phyloP scores from a whole-genome alignment of 1,139 yeast species.

The Nakaseomyces kungkrabaensis region DNA sequence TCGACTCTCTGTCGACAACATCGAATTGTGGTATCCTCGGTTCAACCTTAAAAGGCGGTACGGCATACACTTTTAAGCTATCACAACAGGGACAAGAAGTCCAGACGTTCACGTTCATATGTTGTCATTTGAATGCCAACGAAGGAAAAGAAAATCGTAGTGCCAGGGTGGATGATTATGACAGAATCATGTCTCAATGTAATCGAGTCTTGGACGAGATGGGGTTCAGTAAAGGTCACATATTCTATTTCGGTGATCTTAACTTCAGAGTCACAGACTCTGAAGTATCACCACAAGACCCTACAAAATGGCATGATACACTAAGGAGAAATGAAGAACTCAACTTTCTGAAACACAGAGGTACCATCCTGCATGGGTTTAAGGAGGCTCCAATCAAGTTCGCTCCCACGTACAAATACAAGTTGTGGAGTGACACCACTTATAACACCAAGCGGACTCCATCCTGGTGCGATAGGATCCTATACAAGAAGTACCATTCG shows the following conservation, averaged over 20 bases:
- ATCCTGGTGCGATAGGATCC: conserved; percentile 83
- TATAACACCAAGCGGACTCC: conserved; percentile 57
- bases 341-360: conserved; percentile 34
- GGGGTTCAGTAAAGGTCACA: conserved; percentile 39
- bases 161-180: conserved; percentile 45
- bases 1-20: conserved; percentile 2
- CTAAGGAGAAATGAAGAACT: conserved; percentile 49
- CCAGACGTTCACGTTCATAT: conserved; percentile 47
- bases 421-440: conserved; percentile 27
- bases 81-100: conserved; percentile 18
- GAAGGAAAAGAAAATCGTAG: conserved; percentile 48
- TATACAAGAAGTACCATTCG: conserved; percentile 41
- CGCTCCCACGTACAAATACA: conserved; percentile 69
- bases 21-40: conserved; percentile 43
- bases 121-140: conserved; percentile 65
- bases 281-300: conserved; percentile 4
- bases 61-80: conserved; percentile 43
- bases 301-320: conserved; percentile 11
- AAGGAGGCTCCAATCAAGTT: conserved; percentile 53
- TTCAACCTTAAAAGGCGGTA: conserved; percentile 69
- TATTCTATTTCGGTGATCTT: conserved; percentile 73
- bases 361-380: conserved; percentile 50
- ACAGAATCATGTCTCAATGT: conserved; percentile 41
- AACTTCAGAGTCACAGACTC: conserved; percentile 47
- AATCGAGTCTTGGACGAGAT: conserved; percentile 45